phyloP scores from a whole-genome alignment of 495 filamentous ascomycete genomes.

The Xylaria bambusicola region DNA sequence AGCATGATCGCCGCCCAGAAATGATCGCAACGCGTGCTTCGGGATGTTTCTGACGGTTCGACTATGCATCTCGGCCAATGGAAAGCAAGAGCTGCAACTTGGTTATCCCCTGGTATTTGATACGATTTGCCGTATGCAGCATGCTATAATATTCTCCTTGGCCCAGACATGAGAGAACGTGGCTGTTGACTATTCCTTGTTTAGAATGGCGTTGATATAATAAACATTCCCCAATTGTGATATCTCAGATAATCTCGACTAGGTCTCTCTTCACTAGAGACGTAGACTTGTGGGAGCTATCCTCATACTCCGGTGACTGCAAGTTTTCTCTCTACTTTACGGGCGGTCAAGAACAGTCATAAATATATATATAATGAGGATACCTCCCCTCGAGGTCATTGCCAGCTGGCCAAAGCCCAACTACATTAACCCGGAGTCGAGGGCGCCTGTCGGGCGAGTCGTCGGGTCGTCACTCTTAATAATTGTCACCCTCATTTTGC shows the following conservation, averaged over 20 bases:
- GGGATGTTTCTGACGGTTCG: not conserved
- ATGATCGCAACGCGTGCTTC: no score
- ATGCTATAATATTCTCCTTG: not conserved
- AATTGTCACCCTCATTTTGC: conserved; percentile 45
- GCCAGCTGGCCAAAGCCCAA: conserved; percentile 58
- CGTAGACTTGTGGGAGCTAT: not conserved
- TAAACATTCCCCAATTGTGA: no score
- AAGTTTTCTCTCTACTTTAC: not conserved
- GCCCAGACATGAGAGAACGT: no score
- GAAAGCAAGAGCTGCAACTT: not conserved
- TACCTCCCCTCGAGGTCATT: conserved; percentile 48
- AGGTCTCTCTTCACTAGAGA: not conserved
- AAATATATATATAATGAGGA: conserved; percentile 35
- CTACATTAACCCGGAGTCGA: conserved; percentile 53
- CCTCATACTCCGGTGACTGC: not conserved
- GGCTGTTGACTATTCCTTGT: no score
- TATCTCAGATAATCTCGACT: not conserved
- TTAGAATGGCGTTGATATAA: no score
- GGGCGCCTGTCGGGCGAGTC: conserved; percentile 47
- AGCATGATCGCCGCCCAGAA: not conserved
- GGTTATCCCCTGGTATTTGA: not conserved
- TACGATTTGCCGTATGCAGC: not conserved
- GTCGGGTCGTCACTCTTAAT: conserved; percentile 43
- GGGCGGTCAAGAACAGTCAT: not conserved
- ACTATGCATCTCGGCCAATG: not conserved